Percentiles rank a stretch among this genome's conserved stretches.
Conservation (phyloP, 495 filamentous ascomycete species). For the Cercophora scortea region DNA sequence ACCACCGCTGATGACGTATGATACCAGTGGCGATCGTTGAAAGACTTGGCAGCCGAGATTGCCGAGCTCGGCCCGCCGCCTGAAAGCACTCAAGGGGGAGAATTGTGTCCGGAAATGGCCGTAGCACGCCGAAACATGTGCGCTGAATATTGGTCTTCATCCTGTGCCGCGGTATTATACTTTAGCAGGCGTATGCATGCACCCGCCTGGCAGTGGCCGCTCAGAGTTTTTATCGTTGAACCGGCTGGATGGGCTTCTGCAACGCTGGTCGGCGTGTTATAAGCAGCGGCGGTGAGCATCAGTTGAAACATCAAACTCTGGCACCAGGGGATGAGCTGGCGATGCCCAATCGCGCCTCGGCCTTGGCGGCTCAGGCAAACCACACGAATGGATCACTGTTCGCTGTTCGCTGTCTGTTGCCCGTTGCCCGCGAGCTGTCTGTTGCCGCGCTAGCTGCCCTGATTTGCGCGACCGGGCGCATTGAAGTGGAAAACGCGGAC, state of each 20-base stretch:
- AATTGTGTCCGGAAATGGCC: not conserved
- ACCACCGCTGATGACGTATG: not conserved
- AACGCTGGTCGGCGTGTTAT: no score
- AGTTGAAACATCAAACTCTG: not conserved
- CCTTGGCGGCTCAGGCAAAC: not conserved
- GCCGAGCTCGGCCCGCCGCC: slow-evolving; percentile 4
- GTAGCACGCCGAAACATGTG: not conserved
- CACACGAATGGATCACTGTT: not conserved
- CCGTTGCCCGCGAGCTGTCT: not conserved
- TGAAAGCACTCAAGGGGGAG: not conserved
- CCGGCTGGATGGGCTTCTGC: no score
- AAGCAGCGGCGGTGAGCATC: not conserved
- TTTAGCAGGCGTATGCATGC: no score
- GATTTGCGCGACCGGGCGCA: not conserved
- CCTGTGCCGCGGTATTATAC: no score
- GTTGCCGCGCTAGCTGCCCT: not conserved
- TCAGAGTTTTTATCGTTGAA: no score
- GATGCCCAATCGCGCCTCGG: not conserved
- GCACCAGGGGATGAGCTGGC: no score
- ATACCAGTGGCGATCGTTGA: not conserved
- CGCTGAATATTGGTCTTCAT: no score
- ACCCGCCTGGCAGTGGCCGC: no score
- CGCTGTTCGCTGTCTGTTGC: not conserved
- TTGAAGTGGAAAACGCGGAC: not conserved
- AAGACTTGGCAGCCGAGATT: slow-evolving; percentile 8